Percentiles rank a stretch among this genome's conserved stretches.
phyloP scores from a whole-genome alignment of 176 grass and related monocot genomes.

The Avena eriantha region DNA sequence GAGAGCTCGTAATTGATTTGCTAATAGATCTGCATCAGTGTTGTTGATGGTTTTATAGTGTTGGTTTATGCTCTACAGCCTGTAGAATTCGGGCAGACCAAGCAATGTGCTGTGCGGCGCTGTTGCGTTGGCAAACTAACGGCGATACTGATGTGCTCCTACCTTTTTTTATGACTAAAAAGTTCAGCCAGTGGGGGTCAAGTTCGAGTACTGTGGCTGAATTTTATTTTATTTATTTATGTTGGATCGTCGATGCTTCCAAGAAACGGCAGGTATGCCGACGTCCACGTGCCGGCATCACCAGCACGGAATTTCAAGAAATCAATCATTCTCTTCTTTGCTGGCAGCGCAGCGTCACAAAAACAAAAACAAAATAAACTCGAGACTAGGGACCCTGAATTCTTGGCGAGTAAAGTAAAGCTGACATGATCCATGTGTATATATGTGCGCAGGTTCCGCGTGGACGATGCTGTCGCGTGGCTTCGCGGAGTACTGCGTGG shows the following conservation, averaged over 20 bases:
- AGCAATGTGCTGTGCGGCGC: not conserved
- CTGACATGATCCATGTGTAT: no score
- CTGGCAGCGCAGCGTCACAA: no score
- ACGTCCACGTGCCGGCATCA: not conserved
- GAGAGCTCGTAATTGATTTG: no score
- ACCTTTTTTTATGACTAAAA: not conserved
- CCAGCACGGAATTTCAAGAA: not conserved
- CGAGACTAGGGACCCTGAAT: no score
- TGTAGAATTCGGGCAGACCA: no score
- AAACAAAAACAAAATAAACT: no score
- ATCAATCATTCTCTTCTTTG: not conserved
- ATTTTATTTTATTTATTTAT: no score
- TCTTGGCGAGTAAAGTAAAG: not conserved
- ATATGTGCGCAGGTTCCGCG: constrained; percentile 64
- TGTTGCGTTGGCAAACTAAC: not conserved
- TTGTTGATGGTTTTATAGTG: no score
- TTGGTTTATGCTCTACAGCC: no score
- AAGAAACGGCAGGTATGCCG: constrained; percentile 33
- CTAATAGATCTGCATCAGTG: no score
- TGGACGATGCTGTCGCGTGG: constrained; percentile 87
- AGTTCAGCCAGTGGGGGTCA: no score
- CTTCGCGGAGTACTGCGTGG: constrained; percentile 76
- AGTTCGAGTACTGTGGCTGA: no score
- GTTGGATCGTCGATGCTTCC: constrained; percentile 29
- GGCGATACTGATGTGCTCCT: not conserved